phyloP scores from a whole-genome alignment of 139 green algal genomes.

The Gonium pectorale region DNA sequence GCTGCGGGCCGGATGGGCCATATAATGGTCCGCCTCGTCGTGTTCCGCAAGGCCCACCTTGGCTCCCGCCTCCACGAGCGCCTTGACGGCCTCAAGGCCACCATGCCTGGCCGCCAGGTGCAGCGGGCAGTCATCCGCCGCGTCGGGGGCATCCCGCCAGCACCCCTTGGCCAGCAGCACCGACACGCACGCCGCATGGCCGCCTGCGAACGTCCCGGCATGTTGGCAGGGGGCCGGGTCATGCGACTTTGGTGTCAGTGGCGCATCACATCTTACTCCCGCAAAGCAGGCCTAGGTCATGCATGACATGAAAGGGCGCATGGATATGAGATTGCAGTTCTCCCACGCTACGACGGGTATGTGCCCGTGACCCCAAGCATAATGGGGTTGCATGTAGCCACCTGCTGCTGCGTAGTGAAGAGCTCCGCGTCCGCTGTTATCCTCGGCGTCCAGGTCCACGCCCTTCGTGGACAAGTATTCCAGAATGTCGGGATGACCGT shows the following conservation, averaged over 20 bases:
- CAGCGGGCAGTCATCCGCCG: conserved; percentile 68
- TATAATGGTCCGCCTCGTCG: too few species aligned
- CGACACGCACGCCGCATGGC: neutral
- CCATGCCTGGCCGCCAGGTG: conserved; percentile 68
- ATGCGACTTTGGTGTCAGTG: neutral
- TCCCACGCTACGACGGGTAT: neutral
- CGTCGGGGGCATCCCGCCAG: conserved; percentile 73
- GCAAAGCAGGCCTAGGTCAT: neutral
- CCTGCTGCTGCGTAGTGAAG: conserved; percentile 75
- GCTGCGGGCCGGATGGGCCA: too few species aligned
- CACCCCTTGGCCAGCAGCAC: conserved; percentile 65
- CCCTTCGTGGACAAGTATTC: conserved; percentile 58
- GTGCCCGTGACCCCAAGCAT: neutral
- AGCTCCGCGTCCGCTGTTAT: conserved; percentile 62
- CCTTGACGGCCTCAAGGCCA: conserved; percentile 40
- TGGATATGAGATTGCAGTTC: neutral
- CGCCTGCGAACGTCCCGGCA: neutral
- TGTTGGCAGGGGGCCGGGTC: neutral
- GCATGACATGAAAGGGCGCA: neutral
- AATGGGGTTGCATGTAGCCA: neutral
- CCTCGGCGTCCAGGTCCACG: conserved; percentile 77
- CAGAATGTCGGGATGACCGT: conserved; percentile 69
- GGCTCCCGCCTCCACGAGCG: conserved; percentile 58
- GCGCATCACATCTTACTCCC: neutral
- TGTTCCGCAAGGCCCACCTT: conserved; percentile 33